A percentile compares a stretch with the other conserved stretches of the same genome.
phyloP scores from a whole-genome alignment of 106 monocot species.

The Posidonia australis region DNA sequence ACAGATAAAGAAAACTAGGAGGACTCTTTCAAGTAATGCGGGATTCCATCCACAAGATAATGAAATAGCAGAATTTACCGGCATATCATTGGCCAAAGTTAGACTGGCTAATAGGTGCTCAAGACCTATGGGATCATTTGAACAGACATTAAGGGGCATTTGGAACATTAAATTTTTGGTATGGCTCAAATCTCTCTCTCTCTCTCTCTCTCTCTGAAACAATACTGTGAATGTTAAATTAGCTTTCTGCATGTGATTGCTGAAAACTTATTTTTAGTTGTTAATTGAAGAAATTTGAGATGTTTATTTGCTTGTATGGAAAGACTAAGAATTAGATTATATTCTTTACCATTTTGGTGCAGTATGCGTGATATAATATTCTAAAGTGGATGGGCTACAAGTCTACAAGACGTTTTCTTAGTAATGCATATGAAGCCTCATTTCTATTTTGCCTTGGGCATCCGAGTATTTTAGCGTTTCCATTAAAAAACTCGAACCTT shows the following conservation, averaged over 20 bases:
- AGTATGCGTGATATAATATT: too few relatives aligned
- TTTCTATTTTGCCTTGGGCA: too few relatives aligned
- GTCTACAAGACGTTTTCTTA: too few relatives aligned
- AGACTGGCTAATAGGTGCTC: slow-evolving; percentile 56
- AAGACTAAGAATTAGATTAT: too few relatives aligned
- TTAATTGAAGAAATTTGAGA: slow-evolving; percentile 1
- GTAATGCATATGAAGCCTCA: too few relatives aligned
- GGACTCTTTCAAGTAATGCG: slow-evolving; percentile 12
- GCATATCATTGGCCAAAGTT: slow-evolving; percentile 41
- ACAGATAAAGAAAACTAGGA: slow-evolving; percentile 33
- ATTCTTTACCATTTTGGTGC: too few relatives aligned
- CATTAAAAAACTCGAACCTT: too few relatives aligned
- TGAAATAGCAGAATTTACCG: slow-evolving; percentile 57
- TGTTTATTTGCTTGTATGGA: too few relatives aligned
- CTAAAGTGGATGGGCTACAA: too few relatives aligned
- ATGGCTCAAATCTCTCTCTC: slow-evolving; percentile 1
- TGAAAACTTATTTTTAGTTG: too few relatives aligned
- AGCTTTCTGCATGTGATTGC: background rate
- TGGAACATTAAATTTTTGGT: slow-evolving; percentile 40
- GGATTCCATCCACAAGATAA: slow-evolving; percentile 45
- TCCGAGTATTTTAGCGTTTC: too few relatives aligned
- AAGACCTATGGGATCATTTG: slow-evolving; percentile 35
- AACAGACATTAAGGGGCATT: slow-evolving; percentile 29
- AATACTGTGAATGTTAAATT: too few relatives aligned
- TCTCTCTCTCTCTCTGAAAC: background rate